Conservation (phyloP, 139 green algal species). For the Chlamydomonas sphaeroides region DNA sequence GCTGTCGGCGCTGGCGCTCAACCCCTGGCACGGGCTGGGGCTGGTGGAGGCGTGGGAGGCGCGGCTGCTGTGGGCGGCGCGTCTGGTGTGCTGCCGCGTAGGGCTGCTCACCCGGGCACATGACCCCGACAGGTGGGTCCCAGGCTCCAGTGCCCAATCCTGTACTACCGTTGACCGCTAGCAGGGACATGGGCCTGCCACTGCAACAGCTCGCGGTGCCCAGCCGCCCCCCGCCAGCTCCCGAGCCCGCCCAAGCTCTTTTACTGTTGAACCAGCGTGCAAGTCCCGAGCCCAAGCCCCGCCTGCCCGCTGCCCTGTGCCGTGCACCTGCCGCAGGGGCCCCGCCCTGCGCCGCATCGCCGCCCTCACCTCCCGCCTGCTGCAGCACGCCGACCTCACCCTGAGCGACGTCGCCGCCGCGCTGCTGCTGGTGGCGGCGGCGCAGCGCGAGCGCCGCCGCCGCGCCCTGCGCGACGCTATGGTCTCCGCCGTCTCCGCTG, state of each 20-base stretch:
- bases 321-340: slow-evolving; percentile 1
- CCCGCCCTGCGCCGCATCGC: slow-evolving; percentile 35
- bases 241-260: too few species aligned
- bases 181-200: too few species aligned
- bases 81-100: slow-evolving; percentile 30
- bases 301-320: too few species aligned
- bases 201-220: too few species aligned
- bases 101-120: slow-evolving; percentile 9
- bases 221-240: too few species aligned
- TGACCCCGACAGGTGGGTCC: slow-evolving; percentile 4
- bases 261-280: not conserved
- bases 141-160: too few species aligned
- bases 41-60: slow-evolving; percentile 39
- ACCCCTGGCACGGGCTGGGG: slow-evolving; percentile 36
- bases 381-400: slow-evolving; percentile 60
- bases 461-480: slow-evolving; percentile 35
- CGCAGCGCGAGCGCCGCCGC: slow-evolving; percentile 43
- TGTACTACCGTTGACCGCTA: too few species aligned
- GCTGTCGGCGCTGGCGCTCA: slow-evolving; percentile 26
- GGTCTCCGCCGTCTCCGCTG: slow-evolving; percentile 15
- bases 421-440: slow-evolving; percentile 37
- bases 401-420: slow-evolving; percentile 60
- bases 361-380: slow-evolving; percentile 11
- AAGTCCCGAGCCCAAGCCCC: not conserved
- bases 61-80: slow-evolving; percentile 23